Base-by-base conservation (phyloP, 192 early-diverging fungal species). In the Pilaira anomala region DNA sequence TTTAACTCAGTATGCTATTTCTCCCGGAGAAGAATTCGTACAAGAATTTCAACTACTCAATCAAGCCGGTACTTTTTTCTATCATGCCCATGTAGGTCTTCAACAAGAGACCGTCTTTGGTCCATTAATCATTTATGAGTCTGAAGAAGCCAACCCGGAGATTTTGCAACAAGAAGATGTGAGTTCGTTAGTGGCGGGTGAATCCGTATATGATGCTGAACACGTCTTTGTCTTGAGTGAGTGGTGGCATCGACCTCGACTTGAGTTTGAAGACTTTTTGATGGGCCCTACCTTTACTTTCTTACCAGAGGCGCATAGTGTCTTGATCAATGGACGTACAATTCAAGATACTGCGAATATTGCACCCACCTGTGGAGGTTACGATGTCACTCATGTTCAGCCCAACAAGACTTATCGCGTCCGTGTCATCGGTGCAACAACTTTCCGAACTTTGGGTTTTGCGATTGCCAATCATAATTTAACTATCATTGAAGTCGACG, bases 401-500 rank as follows among this genome's bases (percentile, higher is more conserved):
- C 49, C 49, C 3, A 26, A 36, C 9, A 78, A 68, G 21, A 72
- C 63, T 16, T 75, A 68, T 39, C 62, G 80, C 4, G 50, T 83
- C 25, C 61, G 82, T 1, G 25, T 83, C 3, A 72, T 83, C 36
- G 76, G 78, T 42, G 64, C 72, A 21, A 71, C 70, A 0, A 63
- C 73, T 16, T 69, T 83, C 56, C 76, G 74, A 6, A 70, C 73
- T 3, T 74, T 83, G 28, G 67, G 63, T 7, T 69, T 83, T 48
- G 65, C 46, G 1, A 79, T 83, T 36, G 76, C 74, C n/a, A 62
- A 66, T n/a, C 82, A 83, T 58, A 70, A 60, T n/a, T 22, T 83
- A 25, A 78, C 80, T 5, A 77, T 83, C n/a, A 73, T 83, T 44
- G 82, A 83, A 50, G 77, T 78, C 6, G 82, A 83, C 60, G 82